These are phyloP conservation scores for Vitellaria paradoxa DNA, from an alignment of 179 eudicot genomes.

Conservation along the genomic window DNA sequence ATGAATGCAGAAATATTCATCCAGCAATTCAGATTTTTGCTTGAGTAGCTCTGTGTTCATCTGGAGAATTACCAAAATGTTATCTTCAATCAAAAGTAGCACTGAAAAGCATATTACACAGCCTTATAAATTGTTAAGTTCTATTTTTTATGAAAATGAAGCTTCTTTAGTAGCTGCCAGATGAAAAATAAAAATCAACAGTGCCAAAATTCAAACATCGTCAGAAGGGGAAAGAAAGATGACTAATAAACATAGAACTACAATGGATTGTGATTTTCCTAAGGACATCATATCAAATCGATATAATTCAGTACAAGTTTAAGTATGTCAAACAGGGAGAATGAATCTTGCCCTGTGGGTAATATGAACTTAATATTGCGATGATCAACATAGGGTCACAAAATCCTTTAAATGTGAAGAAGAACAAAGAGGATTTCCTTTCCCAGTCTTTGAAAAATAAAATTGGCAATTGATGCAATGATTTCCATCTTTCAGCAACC, in stretches of 20 bases:
- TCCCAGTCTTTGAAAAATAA: neutral
- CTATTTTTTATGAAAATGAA: too few relatives aligned
- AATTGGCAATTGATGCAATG: neutral
- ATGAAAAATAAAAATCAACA: neutral
- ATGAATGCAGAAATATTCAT: constrained; percentile 78
- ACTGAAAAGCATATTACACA: too few relatives aligned
- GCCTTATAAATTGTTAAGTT: too few relatives aligned
- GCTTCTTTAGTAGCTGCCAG: too few relatives aligned
- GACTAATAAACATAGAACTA: too few relatives aligned
- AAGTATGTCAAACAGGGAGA: neutral
- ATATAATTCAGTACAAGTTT: neutral
- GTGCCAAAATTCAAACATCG: neutral
- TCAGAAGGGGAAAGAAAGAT: neutral
- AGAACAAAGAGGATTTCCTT: neutral
- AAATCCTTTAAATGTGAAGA: neutral
- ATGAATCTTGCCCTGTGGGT: neutral
- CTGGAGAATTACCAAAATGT: constrained; percentile 31
- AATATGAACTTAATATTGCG: neutral
- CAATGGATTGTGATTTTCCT: too few relatives aligned
- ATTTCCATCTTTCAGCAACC: neutral
- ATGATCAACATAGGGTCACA: neutral
- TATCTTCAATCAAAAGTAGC: neutral
- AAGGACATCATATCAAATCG: neutral
- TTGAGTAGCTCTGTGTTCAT: constrained; percentile 78
- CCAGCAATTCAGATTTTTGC: constrained; percentile 77